Conservation (phyloP, 805 yeast species). For the Jamesozyma rosinii region DNA sequence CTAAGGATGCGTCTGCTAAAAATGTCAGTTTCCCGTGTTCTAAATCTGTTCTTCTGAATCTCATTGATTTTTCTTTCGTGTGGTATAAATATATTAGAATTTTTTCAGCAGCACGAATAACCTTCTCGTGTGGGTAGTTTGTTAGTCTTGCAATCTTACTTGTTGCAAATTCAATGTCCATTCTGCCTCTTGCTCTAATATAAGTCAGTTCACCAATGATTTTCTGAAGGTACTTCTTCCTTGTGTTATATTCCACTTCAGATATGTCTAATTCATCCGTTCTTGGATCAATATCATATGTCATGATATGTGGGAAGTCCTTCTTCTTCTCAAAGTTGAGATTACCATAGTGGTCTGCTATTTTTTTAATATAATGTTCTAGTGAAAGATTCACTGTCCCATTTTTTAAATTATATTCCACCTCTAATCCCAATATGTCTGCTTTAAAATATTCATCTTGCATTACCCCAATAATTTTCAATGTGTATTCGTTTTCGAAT, state of each 20-base stretch:
- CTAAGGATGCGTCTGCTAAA: not conserved
- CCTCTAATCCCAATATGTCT: constrained; percentile 7
- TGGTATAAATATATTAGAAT: not conserved
- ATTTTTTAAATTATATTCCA: constrained; percentile 1
- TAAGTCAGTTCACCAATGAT: constrained; percentile 3
- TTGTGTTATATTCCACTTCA: not conserved
- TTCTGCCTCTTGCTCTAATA: constrained; percentile 3
- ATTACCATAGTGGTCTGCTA: not conserved
- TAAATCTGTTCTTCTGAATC: too few species aligned
- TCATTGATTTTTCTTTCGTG: not conserved
- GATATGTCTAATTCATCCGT: not conserved
- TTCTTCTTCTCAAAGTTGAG: not conserved
- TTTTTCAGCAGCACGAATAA: not conserved
- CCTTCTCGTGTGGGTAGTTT: constrained; percentile 2
- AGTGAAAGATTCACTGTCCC: not conserved
- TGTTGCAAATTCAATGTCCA: constrained; percentile 3
- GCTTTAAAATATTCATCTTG: constrained; percentile 1
- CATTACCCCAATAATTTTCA: constrained; percentile 7
- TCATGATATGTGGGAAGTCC: not conserved
- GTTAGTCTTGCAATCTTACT: constrained; percentile 1
- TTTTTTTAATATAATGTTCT: not conserved
- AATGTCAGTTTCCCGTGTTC: not conserved
- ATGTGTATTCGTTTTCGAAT: constrained; percentile 1
- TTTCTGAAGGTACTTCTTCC: constrained; percentile 2
- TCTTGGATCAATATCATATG: not conserved